phyloP scores from a whole-genome alignment of 225 moss, liverwort and hornwort genomes.

The Polytrichum formosum region DNA sequence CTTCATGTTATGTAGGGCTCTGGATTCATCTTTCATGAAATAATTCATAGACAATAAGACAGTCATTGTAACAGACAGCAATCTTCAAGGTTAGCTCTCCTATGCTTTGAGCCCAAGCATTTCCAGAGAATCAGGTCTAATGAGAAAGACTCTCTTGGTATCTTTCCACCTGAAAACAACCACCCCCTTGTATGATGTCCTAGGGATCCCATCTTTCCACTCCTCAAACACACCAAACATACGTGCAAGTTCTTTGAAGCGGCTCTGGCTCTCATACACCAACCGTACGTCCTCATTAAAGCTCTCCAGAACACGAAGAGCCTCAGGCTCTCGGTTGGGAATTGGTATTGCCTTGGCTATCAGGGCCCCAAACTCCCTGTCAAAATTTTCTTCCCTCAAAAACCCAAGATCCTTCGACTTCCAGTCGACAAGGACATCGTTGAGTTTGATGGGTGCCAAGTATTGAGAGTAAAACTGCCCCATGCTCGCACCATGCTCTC shows the following conservation, averaged over 20 bases:
- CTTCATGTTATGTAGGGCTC: no score
- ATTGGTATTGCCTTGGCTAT: constrained; percentile 27
- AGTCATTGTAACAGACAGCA: no score
- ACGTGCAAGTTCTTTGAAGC: constrained; percentile 37
- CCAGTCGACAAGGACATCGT: constrained; percentile 52
- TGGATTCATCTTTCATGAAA: no score
- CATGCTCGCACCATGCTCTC: constrained; percentile 80
- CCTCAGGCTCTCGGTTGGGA: constrained; percentile 21
- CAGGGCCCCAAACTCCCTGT: constrained; percentile 36
- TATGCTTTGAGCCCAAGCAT: constrained; percentile 26
- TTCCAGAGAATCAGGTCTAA: constrained; percentile 45
- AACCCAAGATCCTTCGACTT: constrained; percentile 41
- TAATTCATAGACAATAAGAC: no score
- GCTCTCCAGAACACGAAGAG: constrained; percentile 25
- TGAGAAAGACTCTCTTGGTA: constrained; percentile 38
- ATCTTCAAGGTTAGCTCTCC: background rate
- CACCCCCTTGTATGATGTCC: constrained; percentile 56
- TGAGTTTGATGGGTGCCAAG: constrained; percentile 54
- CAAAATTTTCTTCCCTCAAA: constrained; percentile 31
- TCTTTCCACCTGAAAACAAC: constrained; percentile 57
- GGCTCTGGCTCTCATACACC: constrained; percentile 36
- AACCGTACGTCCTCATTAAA: constrained; percentile 32
- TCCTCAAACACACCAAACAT: constrained; percentile 59
- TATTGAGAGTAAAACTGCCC: constrained; percentile 58
- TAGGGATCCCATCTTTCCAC: constrained; percentile 62